These are phyloP conservation scores for Hypoxylon trugodes DNA, from an alignment of 495 filamentous ascomycete genomes.

Conservation along the genomic window DNA sequence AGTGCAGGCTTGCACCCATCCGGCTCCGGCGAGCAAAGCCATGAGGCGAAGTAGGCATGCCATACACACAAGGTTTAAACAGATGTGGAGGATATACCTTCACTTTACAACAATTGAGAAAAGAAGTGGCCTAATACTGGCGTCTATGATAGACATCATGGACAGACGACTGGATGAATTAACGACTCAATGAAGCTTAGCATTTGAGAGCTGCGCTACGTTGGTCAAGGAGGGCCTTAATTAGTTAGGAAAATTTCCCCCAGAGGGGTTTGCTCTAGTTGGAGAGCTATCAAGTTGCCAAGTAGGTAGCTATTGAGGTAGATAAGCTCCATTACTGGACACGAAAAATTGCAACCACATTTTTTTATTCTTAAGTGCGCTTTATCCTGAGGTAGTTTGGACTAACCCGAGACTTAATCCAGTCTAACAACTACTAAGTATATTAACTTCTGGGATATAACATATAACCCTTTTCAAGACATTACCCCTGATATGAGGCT, in stretches of 20 bases:
- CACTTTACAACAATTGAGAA: too few species aligned
- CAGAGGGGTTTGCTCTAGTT: background rate
- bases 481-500: too few species aligned
- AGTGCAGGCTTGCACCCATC: slow-evolving; percentile 49
- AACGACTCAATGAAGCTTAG: slow-evolving; percentile 9
- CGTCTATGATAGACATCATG: background rate
- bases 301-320: background rate
- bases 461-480: too few species aligned
- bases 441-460: too few species aligned
- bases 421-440: too few species aligned
- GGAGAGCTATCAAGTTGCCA: background rate
- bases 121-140: too few species aligned
- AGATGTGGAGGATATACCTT: too few species aligned
- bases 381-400: too few species aligned
- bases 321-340: background rate
- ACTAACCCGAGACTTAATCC: too few species aligned
- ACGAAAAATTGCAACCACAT: background rate
- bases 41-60: slow-evolving; percentile 23
- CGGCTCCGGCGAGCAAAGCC: slow-evolving; percentile 18
- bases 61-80: background rate
- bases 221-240: background rate
- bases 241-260: background rate
- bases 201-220: background rate
- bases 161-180: background rate
- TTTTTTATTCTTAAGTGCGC: too few species aligned